phyloP scores from a whole-genome alignment of 2,329 filamentous ascomycete genomes.

The Cylindrodendrum hubeiense region DNA sequence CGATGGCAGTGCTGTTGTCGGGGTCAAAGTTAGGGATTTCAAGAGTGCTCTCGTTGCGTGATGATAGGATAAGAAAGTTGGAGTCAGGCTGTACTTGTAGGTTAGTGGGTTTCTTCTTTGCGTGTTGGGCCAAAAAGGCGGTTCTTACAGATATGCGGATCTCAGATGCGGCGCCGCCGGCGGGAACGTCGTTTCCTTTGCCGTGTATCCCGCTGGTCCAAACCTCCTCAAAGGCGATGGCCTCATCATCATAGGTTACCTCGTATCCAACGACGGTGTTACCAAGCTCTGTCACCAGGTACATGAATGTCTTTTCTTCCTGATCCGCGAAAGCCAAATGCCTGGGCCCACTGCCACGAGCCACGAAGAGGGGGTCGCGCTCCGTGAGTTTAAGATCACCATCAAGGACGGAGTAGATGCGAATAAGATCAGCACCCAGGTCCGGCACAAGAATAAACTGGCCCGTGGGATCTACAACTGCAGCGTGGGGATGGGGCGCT shows the following conservation, averaged over 20 bases:
- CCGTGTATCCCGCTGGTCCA: constrained; percentile 64
- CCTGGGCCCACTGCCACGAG: constrained; percentile 71
- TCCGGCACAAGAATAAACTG: constrained; percentile 75
- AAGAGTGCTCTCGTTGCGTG: constrained; percentile 72
- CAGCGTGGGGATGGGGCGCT: constrained; percentile 72
- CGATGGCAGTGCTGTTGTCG: constrained; percentile 56
- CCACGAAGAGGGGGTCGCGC: constrained; percentile 54
- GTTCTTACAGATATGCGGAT: constrained; percentile 67
- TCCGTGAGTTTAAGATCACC: constrained; percentile 58
- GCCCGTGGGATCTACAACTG: constrained; percentile 74
- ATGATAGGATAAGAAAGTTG: constrained; percentile 75
- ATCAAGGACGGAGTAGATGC: constrained; percentile 62
- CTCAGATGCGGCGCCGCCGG: constrained; percentile 64
- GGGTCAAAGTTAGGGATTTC: constrained; percentile 58
- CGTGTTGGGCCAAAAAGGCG: background rate
- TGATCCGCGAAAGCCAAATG: constrained; percentile 70
- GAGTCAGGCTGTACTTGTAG: constrained; percentile 62
- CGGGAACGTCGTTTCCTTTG: constrained; percentile 54
- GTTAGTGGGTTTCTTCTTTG: constrained; percentile 8
- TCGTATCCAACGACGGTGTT: constrained; percentile 69
- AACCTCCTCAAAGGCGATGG: constrained; percentile 59
- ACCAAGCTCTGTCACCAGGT: constrained; percentile 71
- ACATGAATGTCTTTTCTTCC: constrained; percentile 64
- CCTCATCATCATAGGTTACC: constrained; percentile 62
- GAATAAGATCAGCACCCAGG: constrained; percentile 73